These are phyloP conservation scores for Xylaria sp. DNA, from an alignment of 2,329 filamentous ascomycete species.

Conservation along the genomic window DNA sequence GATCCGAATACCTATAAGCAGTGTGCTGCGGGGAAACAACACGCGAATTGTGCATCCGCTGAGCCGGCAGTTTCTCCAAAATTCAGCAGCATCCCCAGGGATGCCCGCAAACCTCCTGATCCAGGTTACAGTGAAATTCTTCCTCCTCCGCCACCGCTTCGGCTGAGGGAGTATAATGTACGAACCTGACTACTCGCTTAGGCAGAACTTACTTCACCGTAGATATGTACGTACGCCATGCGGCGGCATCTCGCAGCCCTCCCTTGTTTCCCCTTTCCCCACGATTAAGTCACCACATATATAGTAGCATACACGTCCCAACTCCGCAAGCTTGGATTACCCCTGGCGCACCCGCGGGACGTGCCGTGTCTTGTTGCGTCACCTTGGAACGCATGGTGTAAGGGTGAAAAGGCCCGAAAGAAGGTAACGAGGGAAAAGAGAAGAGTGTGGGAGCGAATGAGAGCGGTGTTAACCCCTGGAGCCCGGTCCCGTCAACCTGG, in stretches of 20 bases:
- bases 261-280: too few species aligned
- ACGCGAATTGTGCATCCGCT: background rate
- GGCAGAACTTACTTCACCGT: too few species aligned
- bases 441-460: background rate
- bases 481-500: background rate
- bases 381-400: too few species aligned
- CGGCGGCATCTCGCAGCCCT: too few species aligned
- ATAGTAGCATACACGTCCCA: too few species aligned
- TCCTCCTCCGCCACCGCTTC: background rate
- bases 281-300: too few species aligned
- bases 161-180: background rate
- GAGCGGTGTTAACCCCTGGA: background rate
- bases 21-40: background rate
- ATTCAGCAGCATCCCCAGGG: background rate
- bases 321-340: background rate
- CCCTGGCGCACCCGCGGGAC: background rate
- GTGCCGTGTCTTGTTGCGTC: conserved; percentile 1
- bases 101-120: background rate
- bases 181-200: background rate
- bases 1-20: too few species aligned
- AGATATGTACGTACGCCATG: too few species aligned
- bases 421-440: too few species aligned
- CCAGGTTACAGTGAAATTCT: background rate
- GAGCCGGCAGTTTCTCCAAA: background rate
- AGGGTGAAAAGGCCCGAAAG: conserved; percentile 5